Base-by-base conservation (phyloP, 2,329 filamentous ascomycete genomes). In the Penicillium palitans region DNA sequence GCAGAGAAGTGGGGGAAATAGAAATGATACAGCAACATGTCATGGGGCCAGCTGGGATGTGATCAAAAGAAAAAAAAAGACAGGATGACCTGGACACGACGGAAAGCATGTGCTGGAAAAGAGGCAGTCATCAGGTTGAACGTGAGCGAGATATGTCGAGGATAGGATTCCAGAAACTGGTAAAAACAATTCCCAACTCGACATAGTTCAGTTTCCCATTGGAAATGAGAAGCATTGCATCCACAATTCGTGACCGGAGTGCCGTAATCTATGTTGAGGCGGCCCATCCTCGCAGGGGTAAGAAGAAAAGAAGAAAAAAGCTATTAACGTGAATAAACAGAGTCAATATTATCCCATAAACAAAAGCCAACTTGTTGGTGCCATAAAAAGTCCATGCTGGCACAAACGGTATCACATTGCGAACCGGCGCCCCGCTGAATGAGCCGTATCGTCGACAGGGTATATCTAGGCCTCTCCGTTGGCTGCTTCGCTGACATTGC, bases 291-390 rank as follows among this genome's bases (percentile, higher is more conserved):
- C 58, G 45, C 55, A 60, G 57, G 62, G 61, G 63, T 56, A 55
- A 44, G 44, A 55, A 59, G 49, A 56, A 55, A 47, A 56, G 65
- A 60, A 64, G 61, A 64, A 66, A 70, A 69, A 73, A 73, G 68
- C 69, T 73, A 74, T 75, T 72, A 74, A 74, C 70, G 71, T 74
- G 71, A 74, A 72, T 71, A 71, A 73, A 70, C 68, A 68, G 70
- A 68, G 70, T 73, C 71, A 72, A 73, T 73, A 72, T 73, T 73
- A 73, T 65, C 71, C 71, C 71, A 72, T 71, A 69, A 68, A 70
- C 66, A 71, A 61, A 68, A 70, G 67, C 68, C 66, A 68, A 68
- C 65, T 70, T 69, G 59, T 70, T 68, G 67, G 51, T 53, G 51
- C 51, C 70, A 67, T 66, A 62, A 62, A 68, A 68, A 66, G 66